phyloP scores from a whole-genome alignment of 768 basidiomycete genomes.

The Sporobolomyces pararoseus region DNA sequence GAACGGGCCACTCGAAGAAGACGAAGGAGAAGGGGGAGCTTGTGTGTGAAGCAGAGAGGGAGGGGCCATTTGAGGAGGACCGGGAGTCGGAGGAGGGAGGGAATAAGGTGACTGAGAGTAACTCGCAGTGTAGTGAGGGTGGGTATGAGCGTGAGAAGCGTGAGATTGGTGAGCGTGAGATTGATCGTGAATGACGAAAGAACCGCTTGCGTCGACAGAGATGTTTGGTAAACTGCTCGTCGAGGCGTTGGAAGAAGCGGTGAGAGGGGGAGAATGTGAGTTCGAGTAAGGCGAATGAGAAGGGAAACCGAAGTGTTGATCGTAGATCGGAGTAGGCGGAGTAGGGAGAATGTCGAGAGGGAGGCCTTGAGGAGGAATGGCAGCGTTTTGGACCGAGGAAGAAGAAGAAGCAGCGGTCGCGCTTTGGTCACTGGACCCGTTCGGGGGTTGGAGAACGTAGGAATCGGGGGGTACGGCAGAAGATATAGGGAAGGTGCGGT shows the following conservation, averaged over 20 bases:
- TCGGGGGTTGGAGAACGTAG: slow-evolving; percentile 19
- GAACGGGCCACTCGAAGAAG: neutral
- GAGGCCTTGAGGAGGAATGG: neutral
- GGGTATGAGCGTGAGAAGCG: neutral
- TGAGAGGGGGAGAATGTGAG: neutral
- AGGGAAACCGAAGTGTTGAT: neutral
- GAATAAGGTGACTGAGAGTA: neutral
- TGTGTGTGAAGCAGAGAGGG: neutral
- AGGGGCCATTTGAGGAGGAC: slow-evolving; percentile 7
- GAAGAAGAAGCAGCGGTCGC: too few relatives aligned
- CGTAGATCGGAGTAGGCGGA: slow-evolving; percentile 19
- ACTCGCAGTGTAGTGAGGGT: neutral
- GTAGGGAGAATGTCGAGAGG: slow-evolving; percentile 3
- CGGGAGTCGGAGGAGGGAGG: neutral
- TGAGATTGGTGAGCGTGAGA: slow-evolving; percentile 2
- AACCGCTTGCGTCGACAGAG: slow-evolving; percentile 4
- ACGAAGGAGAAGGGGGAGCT: neutral
- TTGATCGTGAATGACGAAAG: neutral
- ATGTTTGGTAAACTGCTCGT: slow-evolving; percentile 1
- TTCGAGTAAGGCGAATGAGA: slow-evolving; percentile 4
- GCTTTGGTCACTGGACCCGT: too few relatives aligned
- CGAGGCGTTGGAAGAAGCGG: neutral
- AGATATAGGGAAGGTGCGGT: slow-evolving; percentile 66
- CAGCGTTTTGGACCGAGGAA: too few relatives aligned
- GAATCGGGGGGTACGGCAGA: slow-evolving; percentile 55